Conservation (phyloP, 768 basidiomycete species). For the Agrocybe chaxingu region DNA sequence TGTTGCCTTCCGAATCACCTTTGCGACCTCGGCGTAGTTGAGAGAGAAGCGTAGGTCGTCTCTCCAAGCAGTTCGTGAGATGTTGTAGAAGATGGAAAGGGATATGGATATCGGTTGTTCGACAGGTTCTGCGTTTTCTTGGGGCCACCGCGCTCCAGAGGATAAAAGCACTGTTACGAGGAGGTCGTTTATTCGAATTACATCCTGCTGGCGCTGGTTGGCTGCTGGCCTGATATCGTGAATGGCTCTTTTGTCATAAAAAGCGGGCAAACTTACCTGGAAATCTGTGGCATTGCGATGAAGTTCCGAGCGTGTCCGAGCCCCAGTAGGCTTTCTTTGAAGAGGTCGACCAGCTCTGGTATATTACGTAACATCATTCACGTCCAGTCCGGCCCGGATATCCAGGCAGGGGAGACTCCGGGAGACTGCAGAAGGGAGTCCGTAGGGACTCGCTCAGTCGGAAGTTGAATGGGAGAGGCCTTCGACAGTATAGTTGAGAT, state of each 20-base stretch:
- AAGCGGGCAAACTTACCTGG: too few relatives aligned
- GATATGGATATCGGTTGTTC: constrained; percentile 54
- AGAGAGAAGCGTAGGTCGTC: constrained; percentile 60
- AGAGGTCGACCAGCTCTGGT: too few relatives aligned
- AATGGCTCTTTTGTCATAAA: background rate
- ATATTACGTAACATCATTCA: too few relatives aligned
- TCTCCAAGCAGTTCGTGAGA: constrained; percentile 42
- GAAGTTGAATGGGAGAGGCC: too few relatives aligned
- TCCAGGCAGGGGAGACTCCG: too few relatives aligned
- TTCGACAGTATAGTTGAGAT: too few relatives aligned
- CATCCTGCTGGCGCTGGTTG: constrained; percentile 15
- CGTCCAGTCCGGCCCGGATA: too few relatives aligned
- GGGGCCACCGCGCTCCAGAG: constrained; percentile 45
- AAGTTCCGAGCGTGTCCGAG: too few relatives aligned
- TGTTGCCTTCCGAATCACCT: constrained; percentile 25
- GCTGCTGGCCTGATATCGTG: constrained; percentile 16
- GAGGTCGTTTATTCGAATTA: constrained; percentile 48
- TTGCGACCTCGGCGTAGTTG: constrained; percentile 56
- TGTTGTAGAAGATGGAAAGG: constrained; percentile 47
- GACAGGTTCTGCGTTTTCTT: constrained; percentile 23
- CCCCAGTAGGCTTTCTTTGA: too few relatives aligned
- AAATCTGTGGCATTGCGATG: too few relatives aligned
- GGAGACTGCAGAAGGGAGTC: too few relatives aligned
- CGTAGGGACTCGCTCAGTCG: too few relatives aligned
- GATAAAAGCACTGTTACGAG: constrained; percentile 36